phyloP scores from a whole-genome alignment of 2,329 filamentous ascomycete genomes.

The Fusarium devonianum region DNA sequence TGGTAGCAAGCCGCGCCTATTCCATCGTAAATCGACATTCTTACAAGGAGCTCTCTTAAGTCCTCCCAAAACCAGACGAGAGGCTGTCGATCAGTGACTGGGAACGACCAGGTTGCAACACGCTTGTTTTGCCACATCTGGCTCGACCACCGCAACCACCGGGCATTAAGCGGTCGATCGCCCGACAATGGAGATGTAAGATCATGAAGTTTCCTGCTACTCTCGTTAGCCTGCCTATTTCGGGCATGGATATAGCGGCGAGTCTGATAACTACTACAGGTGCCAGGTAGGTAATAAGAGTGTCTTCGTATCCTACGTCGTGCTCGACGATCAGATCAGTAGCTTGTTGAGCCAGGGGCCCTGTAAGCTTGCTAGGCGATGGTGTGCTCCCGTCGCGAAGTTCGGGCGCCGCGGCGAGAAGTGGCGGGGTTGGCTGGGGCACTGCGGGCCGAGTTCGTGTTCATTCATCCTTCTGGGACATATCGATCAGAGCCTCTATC shows the following conservation, averaged over 20 bases:
- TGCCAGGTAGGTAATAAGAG: too few relatives aligned
- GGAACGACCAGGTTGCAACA: slow-evolving; percentile 1
- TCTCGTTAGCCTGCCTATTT: background rate
- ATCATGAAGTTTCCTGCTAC: slow-evolving; percentile 2
- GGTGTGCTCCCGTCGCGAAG: slow-evolving; percentile 27
- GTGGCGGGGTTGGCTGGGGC: slow-evolving; percentile 25
- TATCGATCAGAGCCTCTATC: background rate
- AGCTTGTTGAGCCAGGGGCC: background rate
- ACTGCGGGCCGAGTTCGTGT: background rate
- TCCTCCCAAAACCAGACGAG: too few relatives aligned
- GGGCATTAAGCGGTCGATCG: slow-evolving; percentile 20
- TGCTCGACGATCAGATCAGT: background rate
- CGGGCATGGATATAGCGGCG: background rate
- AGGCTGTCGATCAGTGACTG: slow-evolving; percentile 10
- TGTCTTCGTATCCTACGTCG: background rate
- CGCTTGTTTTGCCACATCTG: background rate
- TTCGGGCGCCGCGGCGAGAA: slow-evolving; percentile 20
- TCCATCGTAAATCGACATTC: background rate
- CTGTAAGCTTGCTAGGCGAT: slow-evolving; percentile 16
- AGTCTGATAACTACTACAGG: background rate
- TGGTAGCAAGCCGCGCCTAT: slow-evolving; percentile 9
- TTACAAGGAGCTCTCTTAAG: too few relatives aligned
- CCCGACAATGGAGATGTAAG: slow-evolving; percentile 6
- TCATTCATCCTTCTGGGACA: slow-evolving; percentile 12
- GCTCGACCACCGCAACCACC: too few relatives aligned